Evolutionary conservation across 2,329 filamentous ascomycete genomes (phyloP), one percentile per base, ranked within the genome.

Genomic region (Fusarium irregulare): DNA sequence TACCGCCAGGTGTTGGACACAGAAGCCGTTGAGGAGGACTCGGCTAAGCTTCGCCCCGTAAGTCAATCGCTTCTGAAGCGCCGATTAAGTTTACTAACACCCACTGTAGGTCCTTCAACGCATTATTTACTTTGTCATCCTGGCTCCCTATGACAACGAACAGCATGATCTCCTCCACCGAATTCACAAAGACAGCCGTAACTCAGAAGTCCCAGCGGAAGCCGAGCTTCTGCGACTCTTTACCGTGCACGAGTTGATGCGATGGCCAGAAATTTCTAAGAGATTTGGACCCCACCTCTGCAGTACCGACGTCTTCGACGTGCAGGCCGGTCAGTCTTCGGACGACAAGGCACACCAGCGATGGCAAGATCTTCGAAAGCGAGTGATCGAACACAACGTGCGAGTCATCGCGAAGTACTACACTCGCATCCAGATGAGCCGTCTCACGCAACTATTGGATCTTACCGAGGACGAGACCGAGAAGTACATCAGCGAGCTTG

Each of bases 341-440:
- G 94, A 98, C 74, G 87, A 91, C 65, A 95, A 97, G 82, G 92
- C 94, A 28, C 84, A 92, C 80, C 89, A 91, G 80, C 89, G 96
- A 79, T 99, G 95, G 94, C 88, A 96, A 78, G 96, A 98, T 78
- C 85, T 99, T 70, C 93, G 96, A 77, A 98, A 98, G 87, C 94
- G 96, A 56, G 96, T 99, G 67, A 99, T 99, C 76, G 96, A 99
- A 85, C 96, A 99, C 84, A 99, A 99, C 73, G 95, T 99, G 56
- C 93, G 96, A 55, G 96, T 99, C 3, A 89, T 99, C 40, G 96
- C 96, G 75, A 97, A 97, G 83, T 99, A 99, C 86, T 99, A 99
- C 84, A 99, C 96, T 23, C 93, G 96, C 75, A 97, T 99, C 78
- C 91, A 93, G 80, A 96, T 98, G 87, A 89, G 91, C 71, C 93